These are phyloP conservation scores for Fusarium keratoplasticum DNA, from an alignment of 2,329 filamentous ascomycete species.

Conservation along the genomic window DNA sequence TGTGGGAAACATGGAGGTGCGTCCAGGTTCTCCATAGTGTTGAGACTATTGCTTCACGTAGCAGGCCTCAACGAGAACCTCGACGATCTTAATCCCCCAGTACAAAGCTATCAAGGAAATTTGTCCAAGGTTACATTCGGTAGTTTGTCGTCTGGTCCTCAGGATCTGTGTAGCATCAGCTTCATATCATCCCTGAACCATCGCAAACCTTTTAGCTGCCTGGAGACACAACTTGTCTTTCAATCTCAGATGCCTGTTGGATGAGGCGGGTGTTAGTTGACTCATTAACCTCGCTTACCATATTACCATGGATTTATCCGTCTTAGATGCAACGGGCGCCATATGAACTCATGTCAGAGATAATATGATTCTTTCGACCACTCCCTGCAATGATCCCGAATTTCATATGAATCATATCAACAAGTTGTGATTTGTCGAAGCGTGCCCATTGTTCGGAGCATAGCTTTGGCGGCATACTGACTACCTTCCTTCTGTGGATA, in stretches of 20 bases:
- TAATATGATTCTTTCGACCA: neutral
- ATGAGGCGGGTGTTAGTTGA: neutral
- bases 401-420: neutral
- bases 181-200: neutral
- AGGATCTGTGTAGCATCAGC: neutral
- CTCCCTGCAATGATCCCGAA: neutral
- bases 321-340: neutral
- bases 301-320: neutral
- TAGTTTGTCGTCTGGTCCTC: neutral
- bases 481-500: neutral
- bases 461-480: neutral
- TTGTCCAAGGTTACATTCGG: neutral
- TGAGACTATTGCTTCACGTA: neutral
- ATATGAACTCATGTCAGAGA: neutral
- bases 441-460: neutral
- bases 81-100: neutral
- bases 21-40: neutral
- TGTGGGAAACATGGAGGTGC: neutral
- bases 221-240: neutral
- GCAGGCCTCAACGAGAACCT: neutral
- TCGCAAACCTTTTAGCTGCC: neutral
- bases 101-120: neutral
- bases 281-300: neutral
- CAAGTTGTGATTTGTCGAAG: neutral
- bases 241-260: neutral